Conservation (phyloP, 345 rosid genomes). For the Psidium friedrichsthalianum region DNA sequence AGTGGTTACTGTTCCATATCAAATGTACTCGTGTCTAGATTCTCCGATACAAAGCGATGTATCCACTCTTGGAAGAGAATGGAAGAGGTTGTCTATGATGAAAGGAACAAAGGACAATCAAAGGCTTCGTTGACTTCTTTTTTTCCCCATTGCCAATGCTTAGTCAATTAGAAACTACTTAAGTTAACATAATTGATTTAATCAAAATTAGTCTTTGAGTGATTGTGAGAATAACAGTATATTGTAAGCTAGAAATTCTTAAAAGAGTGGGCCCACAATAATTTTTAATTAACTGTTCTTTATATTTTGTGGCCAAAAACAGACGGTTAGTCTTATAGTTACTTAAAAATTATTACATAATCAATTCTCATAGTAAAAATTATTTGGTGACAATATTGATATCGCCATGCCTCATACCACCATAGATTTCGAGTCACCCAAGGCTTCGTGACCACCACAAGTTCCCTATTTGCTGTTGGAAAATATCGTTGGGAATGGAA, state of each 20-base stretch:
- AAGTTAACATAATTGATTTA: not conserved
- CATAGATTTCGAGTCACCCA: not conserved
- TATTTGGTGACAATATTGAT: not conserved
- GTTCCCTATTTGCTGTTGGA: not conserved
- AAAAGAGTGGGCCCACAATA: too few species aligned
- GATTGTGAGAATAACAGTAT: too few species aligned
- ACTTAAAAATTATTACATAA: too few species aligned
- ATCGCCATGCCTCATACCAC: not conserved
- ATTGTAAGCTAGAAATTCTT: too few species aligned
- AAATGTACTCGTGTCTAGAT: not conserved
- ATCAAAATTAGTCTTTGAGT: not conserved
- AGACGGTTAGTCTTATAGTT: too few species aligned
- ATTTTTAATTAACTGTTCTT: too few species aligned
- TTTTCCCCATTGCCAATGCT: not conserved
- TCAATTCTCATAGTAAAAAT: not conserved
- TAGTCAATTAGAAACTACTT: not conserved
- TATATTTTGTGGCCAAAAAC: too few species aligned
- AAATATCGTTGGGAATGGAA: too few species aligned
- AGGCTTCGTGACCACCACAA: not conserved
- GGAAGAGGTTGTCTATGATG: not conserved
- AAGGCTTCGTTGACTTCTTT: not conserved
- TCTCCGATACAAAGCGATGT: not conserved
- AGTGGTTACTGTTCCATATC: not conserved
- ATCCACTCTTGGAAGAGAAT: not conserved
- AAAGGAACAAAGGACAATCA: not conserved